Conservation (phyloP, 148 eudicot genomes). For the Dianthus caryophyllus region DNA sequence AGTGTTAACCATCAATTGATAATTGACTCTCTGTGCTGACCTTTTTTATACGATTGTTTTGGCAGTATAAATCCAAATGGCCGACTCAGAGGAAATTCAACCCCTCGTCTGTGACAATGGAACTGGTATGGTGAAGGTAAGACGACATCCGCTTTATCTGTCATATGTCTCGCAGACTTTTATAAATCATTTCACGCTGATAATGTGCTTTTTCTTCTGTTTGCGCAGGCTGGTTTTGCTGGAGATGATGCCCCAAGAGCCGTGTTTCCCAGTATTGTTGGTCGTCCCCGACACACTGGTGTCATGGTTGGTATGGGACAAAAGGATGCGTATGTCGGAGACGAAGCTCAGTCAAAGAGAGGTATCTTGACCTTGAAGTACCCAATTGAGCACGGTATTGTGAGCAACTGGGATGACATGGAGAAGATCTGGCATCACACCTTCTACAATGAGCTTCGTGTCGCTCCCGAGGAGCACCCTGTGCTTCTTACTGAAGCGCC, state of each 20-base stretch:
- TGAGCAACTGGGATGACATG: slow-evolving; percentile 55
- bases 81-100: slow-evolving; percentile 33
- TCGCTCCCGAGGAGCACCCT: slow-evolving; percentile 59
- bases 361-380: slow-evolving; percentile 37
- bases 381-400: slow-evolving; percentile 49
- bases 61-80: slow-evolving; percentile 26
- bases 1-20: not conserved
- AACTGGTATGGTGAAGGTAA: slow-evolving; percentile 34
- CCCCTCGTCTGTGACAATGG: slow-evolving; percentile 40
- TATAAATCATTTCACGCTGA: not conserved
- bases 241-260: slow-evolving; percentile 36
- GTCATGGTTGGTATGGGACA: slow-evolving; percentile 41
- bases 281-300: slow-evolving; percentile 38
- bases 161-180: not conserved
- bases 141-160: not conserved
- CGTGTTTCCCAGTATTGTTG: slow-evolving; percentile 34
- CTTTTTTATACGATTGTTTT: not conserved
- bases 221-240: slow-evolving; percentile 31
- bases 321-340: slow-evolving; percentile 36
- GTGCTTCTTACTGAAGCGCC: slow-evolving; percentile 55
- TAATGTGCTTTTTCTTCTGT: not conserved
- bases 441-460: slow-evolving; percentile 59
- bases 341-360: slow-evolving; percentile 33
- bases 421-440: slow-evolving; percentile 65
- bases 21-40: not conserved